phyloP scores from a whole-genome alignment of 257 asterid species.

The Jaltomata sinuosa region DNA sequence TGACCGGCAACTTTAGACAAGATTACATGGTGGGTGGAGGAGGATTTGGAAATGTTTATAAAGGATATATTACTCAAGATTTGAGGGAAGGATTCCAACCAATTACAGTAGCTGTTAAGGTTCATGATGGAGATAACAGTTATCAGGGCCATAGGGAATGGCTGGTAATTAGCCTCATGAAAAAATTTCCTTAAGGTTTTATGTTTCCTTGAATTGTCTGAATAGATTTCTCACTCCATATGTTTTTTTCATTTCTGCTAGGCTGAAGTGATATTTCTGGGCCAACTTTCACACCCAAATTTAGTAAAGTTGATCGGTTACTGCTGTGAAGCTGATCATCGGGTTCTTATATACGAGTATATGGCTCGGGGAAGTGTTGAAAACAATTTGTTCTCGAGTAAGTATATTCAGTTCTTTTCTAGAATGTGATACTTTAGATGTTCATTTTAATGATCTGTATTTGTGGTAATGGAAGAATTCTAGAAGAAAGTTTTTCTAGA shows the following conservation, averaged over 20 bases:
- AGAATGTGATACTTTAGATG: background rate
- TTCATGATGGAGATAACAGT: slow-evolving; percentile 88
- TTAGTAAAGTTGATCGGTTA: slow-evolving; percentile 71
- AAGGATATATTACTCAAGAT: slow-evolving; percentile 58
- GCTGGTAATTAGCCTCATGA: slow-evolving; percentile 44
- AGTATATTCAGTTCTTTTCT: background rate
- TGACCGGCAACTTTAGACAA: slow-evolving; percentile 78
- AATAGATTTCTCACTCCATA: background rate
- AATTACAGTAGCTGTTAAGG: slow-evolving; percentile 76
- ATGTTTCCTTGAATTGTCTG: background rate
- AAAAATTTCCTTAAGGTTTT: background rate
- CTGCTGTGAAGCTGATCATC: slow-evolving; percentile 69
- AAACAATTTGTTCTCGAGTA: slow-evolving; percentile 67
- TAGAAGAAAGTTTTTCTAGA: background rate
- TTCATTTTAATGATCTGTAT: background rate
- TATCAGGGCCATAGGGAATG: slow-evolving; percentile 95
- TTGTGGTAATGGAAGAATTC: background rate
- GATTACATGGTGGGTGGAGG: slow-evolving; percentile 93
- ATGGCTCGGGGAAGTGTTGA: slow-evolving; percentile 75
- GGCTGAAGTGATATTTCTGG: slow-evolving; percentile 77
- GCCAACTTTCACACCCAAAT: slow-evolving; percentile 85
- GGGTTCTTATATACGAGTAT: slow-evolving; percentile 64
- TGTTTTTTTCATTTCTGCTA: slow-evolving; percentile 12
- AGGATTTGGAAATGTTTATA: slow-evolving; percentile 89
- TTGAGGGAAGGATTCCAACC: slow-evolving; percentile 33